A percentile compares a stretch with the other conserved stretches of the same genome.
Evolutionary conservation across 176 grass and related monocot species (phyloP).

Genomic region (Juncus effusus): DNA sequence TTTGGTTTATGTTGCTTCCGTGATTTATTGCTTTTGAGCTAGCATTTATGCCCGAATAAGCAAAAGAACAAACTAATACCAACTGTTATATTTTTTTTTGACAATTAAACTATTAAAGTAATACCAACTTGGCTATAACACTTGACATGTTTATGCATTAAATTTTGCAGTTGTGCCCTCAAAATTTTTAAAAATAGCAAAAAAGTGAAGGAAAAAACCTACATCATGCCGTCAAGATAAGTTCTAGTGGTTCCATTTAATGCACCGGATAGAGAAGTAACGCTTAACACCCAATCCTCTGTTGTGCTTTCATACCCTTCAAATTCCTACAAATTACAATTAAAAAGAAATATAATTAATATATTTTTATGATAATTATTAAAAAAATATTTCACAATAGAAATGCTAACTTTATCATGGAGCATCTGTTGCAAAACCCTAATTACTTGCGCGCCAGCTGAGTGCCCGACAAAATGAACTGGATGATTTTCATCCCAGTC

Average conservation of each 20-base stretch:
- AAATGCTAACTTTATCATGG: slow-evolving; percentile 38
- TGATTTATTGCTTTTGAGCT: slow-evolving; percentile 4
- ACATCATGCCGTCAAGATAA: slow-evolving; percentile 66
- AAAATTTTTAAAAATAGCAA: not conserved
- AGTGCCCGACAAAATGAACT: slow-evolving; percentile 78
- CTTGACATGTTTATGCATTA: no score
- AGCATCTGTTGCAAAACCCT: slow-evolving; percentile 95
- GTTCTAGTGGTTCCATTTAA: slow-evolving; percentile 68
- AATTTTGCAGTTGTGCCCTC: no score
- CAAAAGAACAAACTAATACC: no score
- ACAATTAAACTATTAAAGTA: slow-evolving; percentile 5
- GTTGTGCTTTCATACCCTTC: slow-evolving; percentile 42
- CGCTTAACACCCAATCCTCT: slow-evolving; percentile 62
- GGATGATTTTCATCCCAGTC: slow-evolving; percentile 65
- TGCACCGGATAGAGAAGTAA: slow-evolving; percentile 75
- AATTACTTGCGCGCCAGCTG: slow-evolving; percentile 64
- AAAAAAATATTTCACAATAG: slow-evolving; percentile 9
- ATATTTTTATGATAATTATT: not conserved
- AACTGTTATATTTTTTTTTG: no score
- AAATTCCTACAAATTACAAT: slow-evolving; percentile 45
- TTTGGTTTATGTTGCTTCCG: slow-evolving; percentile 2
- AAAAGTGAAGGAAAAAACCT: slow-evolving; percentile 4
- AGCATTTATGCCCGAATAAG: not conserved
- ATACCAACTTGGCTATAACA: no score
- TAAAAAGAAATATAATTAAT: not conserved